A percentile compares a stretch with the other conserved stretches of the same genome.
Evolutionary conservation across 345 rosid genomes (phyloP).

Genomic region (Aquilaria sinensis): DNA sequence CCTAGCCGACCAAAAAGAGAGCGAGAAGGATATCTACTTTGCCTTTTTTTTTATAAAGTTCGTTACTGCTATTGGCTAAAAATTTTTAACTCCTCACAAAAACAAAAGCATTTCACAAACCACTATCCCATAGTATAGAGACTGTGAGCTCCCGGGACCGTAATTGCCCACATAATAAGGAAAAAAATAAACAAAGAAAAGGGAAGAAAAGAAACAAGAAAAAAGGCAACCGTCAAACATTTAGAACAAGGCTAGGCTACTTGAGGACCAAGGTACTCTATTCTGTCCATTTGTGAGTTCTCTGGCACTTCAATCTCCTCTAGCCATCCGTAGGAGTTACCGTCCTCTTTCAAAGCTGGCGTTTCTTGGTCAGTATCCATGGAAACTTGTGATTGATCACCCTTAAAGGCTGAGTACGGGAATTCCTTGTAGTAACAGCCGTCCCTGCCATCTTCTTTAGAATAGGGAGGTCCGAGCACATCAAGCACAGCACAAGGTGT

Average conservation of each 20-base stretch:
- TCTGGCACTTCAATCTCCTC: slow-evolving; percentile 59
- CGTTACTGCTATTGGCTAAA: too few species aligned
- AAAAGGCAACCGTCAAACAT: not conserved
- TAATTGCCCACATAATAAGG: not conserved
- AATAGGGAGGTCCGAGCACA: slow-evolving; percentile 72
- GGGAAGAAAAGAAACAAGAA: not conserved
- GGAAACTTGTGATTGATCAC: slow-evolving; percentile 23
- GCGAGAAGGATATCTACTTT: too few species aligned
- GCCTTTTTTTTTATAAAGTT: too few species aligned
- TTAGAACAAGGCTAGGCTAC: slow-evolving; percentile 15
- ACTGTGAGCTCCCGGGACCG: too few species aligned
- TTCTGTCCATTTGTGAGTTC: slow-evolving; percentile 40
- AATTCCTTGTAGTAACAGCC: slow-evolving; percentile 49
- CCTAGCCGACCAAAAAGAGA: too few species aligned
- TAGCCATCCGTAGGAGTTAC: slow-evolving; percentile 29
- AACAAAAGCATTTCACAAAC: too few species aligned
- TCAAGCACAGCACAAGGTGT: slow-evolving; percentile 68
- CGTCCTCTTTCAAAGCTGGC: slow-evolving; percentile 16
- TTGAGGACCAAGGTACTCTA: slow-evolving; percentile 56
- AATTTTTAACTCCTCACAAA: too few species aligned
- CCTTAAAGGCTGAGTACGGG: slow-evolving; percentile 21
- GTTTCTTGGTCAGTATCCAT: slow-evolving; percentile 7
- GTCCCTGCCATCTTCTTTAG: slow-evolving; percentile 50
- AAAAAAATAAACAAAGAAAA: not conserved
- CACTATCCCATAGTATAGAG: too few species aligned